Evolutionary conservation across 129 eudicot genomes (phyloP).

Genomic region (Helichrysum umbraculigerum): DNA sequence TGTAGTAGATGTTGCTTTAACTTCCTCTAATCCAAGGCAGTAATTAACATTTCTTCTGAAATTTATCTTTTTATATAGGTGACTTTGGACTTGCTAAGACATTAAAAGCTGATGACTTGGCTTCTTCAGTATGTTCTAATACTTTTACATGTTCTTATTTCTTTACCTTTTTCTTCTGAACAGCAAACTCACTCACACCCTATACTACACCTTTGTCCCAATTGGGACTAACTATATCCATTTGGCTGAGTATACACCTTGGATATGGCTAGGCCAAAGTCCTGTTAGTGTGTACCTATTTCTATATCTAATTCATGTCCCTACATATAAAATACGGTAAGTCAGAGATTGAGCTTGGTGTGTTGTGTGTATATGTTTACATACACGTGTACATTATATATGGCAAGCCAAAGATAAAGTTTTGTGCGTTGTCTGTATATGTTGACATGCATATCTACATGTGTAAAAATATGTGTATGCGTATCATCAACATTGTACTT

Average conservation of each 20-base stretch:
- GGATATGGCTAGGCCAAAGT: no score
- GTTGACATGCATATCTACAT: constrained; percentile 1
- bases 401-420: constrained; percentile 4
- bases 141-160: constrained; percentile 4
- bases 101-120: constrained; percentile 95
- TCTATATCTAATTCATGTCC: constrained; percentile 7
- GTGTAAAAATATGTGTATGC: not conserved
- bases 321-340: constrained; percentile 2
- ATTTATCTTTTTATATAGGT: constrained; percentile 47
- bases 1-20: constrained; percentile 10
- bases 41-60: not conserved
- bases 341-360: not conserved
- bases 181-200: no score
- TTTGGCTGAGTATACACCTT: no score
- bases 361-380: not conserved
- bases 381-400: not conserved
- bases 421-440: not conserved
- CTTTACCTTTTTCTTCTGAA: not conserved
- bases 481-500: not conserved
- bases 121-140: constrained; percentile 78
- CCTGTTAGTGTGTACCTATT: no score
- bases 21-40: not conserved
- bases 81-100: constrained; percentile 99
- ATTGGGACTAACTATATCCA: no score
- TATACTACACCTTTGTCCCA: no score